phyloP scores from a whole-genome alignment of 164 flowering plant species.

The Magnolia kwangsiensis region DNA sequence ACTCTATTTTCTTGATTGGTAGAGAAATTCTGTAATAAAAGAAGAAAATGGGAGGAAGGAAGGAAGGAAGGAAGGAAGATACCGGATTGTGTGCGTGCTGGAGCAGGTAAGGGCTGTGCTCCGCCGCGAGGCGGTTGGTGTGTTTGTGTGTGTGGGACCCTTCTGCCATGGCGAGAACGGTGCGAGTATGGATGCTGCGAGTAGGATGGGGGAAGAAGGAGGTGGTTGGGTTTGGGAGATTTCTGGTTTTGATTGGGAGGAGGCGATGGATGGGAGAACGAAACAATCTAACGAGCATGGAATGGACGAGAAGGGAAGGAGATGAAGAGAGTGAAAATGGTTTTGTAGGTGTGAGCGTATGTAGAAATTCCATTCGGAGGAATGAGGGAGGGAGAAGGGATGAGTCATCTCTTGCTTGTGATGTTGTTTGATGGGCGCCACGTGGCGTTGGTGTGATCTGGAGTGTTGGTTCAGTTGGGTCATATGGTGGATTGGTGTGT shows the following conservation, averaged over 20 bases:
- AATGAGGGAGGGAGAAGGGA: not conserved
- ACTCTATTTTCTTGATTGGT: not conserved
- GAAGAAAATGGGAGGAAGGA: not conserved
- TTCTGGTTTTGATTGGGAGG: slow-evolving; percentile 7
- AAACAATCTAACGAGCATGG: slow-evolving; percentile 24
- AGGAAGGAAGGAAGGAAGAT: not conserved
- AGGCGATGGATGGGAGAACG: slow-evolving; percentile 19
- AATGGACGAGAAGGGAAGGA: slow-evolving; percentile 1
- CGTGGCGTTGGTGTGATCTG: not conserved
- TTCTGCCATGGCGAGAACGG: slow-evolving; percentile 59
- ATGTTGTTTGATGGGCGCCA: not conserved
- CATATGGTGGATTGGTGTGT: not conserved
- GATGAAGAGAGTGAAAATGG: not conserved
- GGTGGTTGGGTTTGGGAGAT: not conserved
- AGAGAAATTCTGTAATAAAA: not conserved
- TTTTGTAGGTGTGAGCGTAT: not conserved
- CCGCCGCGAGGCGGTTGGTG: slow-evolving; percentile 76
- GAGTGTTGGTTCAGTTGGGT: not conserved
- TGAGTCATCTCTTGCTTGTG: not conserved
- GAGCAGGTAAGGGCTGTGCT: slow-evolving; percentile 95
- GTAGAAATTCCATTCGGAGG: not conserved
- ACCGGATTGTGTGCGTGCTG: slow-evolving; percentile 97
- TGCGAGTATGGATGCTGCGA: slow-evolving; percentile 31
- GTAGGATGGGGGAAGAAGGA: slow-evolving; percentile 1
- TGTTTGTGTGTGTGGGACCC: slow-evolving; percentile 33